Evolutionary conservation across 2,329 filamentous ascomycete genomes (phyloP).

Genomic region (Hortaea sp.): DNA sequence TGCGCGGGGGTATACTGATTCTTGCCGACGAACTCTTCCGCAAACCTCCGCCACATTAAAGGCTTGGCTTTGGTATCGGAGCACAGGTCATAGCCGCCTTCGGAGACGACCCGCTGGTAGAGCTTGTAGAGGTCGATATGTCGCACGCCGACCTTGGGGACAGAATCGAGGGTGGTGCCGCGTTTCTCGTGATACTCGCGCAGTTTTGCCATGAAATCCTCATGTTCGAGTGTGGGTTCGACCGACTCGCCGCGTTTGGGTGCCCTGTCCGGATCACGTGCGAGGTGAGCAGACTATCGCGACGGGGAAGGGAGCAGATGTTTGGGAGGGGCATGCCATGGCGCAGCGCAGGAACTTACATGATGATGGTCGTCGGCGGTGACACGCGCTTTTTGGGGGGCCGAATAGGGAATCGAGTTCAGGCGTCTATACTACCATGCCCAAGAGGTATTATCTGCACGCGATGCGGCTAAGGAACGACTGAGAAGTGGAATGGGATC

Average conservation of each 20-base stretch:
- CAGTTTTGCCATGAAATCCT: constrained; percentile 66
- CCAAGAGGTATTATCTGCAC: no score
- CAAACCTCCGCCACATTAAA: constrained; percentile 74
- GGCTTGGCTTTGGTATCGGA: constrained; percentile 59
- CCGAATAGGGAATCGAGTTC: no score
- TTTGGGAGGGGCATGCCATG: no score
- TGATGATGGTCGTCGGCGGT: no score
- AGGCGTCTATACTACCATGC: no score
- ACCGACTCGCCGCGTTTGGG: constrained; percentile 37
- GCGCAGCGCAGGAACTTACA: no score
- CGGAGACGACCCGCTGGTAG: constrained; percentile 64
- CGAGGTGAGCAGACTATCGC: not conserved
- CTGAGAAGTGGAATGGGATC: no score
- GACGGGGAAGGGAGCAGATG: not conserved
- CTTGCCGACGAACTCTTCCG: constrained; percentile 64
- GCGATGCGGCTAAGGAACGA: no score
- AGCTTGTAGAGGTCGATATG: constrained; percentile 69
- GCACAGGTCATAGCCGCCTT: constrained; percentile 78
- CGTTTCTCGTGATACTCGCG: constrained; percentile 66
- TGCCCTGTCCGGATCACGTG: constrained; percentile 29
- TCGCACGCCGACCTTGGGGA: constrained; percentile 69
- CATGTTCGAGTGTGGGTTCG: constrained; percentile 54
- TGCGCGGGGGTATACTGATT: constrained; percentile 69
- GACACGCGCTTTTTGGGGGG: no score
- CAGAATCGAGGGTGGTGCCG: constrained; percentile 65